Evolutionary conservation across 1,284 basidiomycete species (phyloP).

Genomic region (Puccinia coronata): DNA sequence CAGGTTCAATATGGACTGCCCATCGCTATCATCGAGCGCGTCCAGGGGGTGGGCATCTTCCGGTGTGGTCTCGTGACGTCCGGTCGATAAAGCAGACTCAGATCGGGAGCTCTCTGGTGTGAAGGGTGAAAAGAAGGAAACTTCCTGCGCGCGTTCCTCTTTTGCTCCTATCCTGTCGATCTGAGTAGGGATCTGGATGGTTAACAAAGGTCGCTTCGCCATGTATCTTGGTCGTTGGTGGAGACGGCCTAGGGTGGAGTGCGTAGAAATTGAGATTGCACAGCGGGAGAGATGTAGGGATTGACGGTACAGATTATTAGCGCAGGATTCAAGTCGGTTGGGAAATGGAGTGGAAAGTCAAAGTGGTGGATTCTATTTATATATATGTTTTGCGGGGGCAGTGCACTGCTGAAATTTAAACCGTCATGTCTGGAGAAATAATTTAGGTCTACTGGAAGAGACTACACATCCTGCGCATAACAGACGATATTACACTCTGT

Average conservation of each 20-base stretch:
- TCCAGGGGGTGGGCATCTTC: neutral
- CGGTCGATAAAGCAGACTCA: neutral
- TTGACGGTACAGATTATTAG: neutral
- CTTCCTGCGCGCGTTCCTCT: neutral
- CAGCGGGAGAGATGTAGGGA: neutral
- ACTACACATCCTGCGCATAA: too few species aligned
- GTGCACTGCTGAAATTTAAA: too few species aligned
- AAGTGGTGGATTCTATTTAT: too few species aligned
- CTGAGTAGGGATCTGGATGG: neutral
- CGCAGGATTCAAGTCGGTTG: too few species aligned
- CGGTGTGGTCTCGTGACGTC: neutral
- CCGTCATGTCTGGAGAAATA: too few species aligned
- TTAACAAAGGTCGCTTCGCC: neutral
- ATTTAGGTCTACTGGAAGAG: too few species aligned
- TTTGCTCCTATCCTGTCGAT: neutral
- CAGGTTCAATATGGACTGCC: constrained; percentile 2
- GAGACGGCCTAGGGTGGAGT: neutral
- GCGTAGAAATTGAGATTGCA: too few species aligned
- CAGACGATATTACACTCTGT: too few species aligned
- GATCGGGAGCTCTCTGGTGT: constrained; percentile 5
- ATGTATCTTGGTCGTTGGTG: neutral
- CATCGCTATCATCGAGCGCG: neutral
- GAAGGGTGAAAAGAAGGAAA: neutral
- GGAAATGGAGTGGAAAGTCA: too few species aligned
- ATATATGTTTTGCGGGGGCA: too few species aligned